Evolutionary conservation across 2,329 filamentous ascomycete genomes (phyloP), one percentile per base, ranked within the genome.

Genomic region (Chrysoporthe austroafricana): DNA sequence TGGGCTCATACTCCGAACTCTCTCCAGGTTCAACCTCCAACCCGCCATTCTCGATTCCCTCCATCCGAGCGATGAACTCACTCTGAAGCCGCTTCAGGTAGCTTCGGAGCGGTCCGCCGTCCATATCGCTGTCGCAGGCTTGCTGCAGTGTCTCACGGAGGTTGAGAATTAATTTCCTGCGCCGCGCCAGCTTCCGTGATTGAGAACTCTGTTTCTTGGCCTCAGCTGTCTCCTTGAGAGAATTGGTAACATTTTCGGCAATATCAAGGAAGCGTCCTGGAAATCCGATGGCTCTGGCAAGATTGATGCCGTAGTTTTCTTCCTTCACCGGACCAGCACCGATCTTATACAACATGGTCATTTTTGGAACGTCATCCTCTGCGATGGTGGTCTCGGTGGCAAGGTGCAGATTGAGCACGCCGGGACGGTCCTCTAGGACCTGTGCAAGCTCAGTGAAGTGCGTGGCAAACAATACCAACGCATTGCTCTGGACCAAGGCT

Each of bases 341-440:
- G 48, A 97, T 86, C 71, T 90, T 94, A 79, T 98, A 98, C 0
- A 96, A 82, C 94, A 98, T 97, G 0, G 86, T 92, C 80, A 97
- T 91, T 46, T 86, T 88, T 1, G 82, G 81, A 3, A 80, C 71
- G 0, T 88, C 83, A 2, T 84, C 81, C 2, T 85, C 79, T 0
- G 80, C 77, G 1, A 74, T 74, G 0, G 82, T 82, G 58, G 89
- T 88, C 54, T 94, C 85, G 0, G 94, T 91, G 0, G 88, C 85
- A 2, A 98, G 85, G 74, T 97, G 94, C 2, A 97, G 81, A 71
- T 93, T 97, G 34, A 94, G 83, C 0, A 97, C 93, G 0, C 94
- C 94, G 18, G 86, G 88, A 13, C 92, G 87, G 71, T 94, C 89
- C 1, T 86, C 83, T 69, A 97, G 83, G 46, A 95, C 92, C 2